Evolutionary conservation across 352 stramenopile genomes (phyloP), one percentile per base, ranked within the genome.

Genomic region (Pythium volutum): DNA sequence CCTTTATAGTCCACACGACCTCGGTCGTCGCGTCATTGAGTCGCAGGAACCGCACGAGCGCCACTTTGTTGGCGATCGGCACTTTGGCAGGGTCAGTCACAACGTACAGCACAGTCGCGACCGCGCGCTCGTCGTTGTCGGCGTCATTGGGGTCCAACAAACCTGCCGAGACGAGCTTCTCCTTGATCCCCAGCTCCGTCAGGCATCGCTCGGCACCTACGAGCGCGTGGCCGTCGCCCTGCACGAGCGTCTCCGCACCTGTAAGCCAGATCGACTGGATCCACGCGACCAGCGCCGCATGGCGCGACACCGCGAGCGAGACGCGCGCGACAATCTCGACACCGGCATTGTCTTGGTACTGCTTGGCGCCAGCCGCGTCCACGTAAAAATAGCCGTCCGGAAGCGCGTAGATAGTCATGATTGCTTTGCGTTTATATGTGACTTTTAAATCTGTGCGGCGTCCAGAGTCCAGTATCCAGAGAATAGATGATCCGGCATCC

Each of bases 1-100:
- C 18, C 55, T 62, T 62, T 43, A 62, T 55, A 22, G 31, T 62
- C 55, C 55, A 62, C 43, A 62, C 45, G 34, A 62, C 29, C 23
- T 62, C 55, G 14, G 55, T 62, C 25, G 52, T 16, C 43, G 31
- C 27, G 11, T 29, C 23, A n/a, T 14, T 8, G 12, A 11, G 15
- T 20, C 55, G 43, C 11, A 62, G 31, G 23, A 62, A 62, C 27
- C 55, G 55, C 55, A 62, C 55, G 20, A 62, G 46, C 43, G 55
- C 55, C 31, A 62, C 31, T 36, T 62, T 48, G 43, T 49, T 23
- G 9, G 29, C 18, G 4, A 62, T 27, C 16, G 55, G 55, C 15
- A 62, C 4, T 14, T 27, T 23, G 4, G 42, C 55, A 4, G 29
- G 4, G 6, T 62, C 43, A 4, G 46, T 54, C 29, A 62, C 55